A percentile compares a stretch with the other conserved stretches of the same genome.
Evolutionary conservation across 768 basidiomycete species (phyloP).

Genomic region (Russula emetica): DNA sequence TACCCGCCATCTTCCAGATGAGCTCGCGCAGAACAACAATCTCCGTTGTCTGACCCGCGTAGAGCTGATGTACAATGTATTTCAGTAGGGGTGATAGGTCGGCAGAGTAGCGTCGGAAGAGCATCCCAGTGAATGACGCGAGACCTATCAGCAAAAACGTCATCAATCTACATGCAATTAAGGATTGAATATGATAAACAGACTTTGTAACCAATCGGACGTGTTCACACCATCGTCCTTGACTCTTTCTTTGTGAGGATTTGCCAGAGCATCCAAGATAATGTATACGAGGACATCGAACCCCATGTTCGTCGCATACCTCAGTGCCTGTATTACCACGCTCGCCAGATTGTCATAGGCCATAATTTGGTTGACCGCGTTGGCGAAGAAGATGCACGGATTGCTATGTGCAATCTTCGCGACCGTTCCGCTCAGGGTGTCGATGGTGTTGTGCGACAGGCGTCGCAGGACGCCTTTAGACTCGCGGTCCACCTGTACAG

Average conservation of each 20-base stretch:
- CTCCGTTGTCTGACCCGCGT: constrained; percentile 78
- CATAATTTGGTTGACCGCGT: constrained; percentile 91
- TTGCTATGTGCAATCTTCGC: constrained; percentile 94
- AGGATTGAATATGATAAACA: constrained; percentile 34
- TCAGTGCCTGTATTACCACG: constrained; percentile 83
- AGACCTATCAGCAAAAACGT: constrained; percentile 52
- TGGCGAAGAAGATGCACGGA: constrained; percentile 84
- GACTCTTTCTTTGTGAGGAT: constrained; percentile 73
- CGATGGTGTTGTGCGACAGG: constrained; percentile 77
- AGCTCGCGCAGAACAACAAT: constrained; percentile 89
- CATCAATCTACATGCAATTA: constrained; percentile 15
- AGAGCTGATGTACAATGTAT: constrained; percentile 88
- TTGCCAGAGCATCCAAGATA: constrained; percentile 81
- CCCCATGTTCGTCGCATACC: constrained; percentile 88
- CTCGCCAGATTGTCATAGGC: constrained; percentile 90
- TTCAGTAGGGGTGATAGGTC: constrained; percentile 80
- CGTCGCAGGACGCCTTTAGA: constrained; percentile 86
- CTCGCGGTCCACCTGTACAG: constrained; percentile 81
- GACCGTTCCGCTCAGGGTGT: constrained; percentile 78
- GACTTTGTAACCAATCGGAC: constrained; percentile 89
- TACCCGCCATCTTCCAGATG: constrained; percentile 93
- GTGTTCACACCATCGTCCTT: constrained; percentile 92
- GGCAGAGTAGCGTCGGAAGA: constrained; percentile 82
- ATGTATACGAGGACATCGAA: constrained; percentile 91
- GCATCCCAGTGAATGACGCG: constrained; percentile 88